Evolutionary conservation across 2,329 filamentous ascomycete species (phyloP), one percentile per base, ranked within the genome.

Genomic region (Penicillium sp.): DNA sequence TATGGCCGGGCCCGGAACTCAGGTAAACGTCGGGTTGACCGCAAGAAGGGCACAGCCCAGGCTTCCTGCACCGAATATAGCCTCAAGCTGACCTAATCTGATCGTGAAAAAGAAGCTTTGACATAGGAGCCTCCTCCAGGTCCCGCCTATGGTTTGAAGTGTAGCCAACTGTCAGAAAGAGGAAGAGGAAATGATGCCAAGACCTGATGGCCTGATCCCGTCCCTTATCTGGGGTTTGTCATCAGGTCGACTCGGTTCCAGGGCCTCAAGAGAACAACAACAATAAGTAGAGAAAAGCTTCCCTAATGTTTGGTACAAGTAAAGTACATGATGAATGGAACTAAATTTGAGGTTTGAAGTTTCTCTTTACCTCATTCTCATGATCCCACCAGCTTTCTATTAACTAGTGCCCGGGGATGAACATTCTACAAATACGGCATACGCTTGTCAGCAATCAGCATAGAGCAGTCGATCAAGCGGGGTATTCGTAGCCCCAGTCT

Each of bases 181-280:
- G 12, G 30, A 24, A 47, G 26, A 15, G 12, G 35, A 12, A 10
- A 40, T n/a, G n/a, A 35, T 26, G 51, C 51, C 51, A 54, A 54
- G 33, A 37, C 22, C 26, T 24, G 30, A 33, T 38, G 51, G 30
- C 15, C 51, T 54, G 51, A 54, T 51, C 30, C 35, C 35, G 40
- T 51, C 30, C 35, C 2, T 37, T 5, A 37, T 37, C 35, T 40
- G 22, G 30, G 51, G 51, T 54, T 54, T 54, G 51, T 54, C 51
- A 54, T 54, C 50, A 17, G 4, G 4, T 53, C 35, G 8, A 24
- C 30, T 19, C 1, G n/a, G 22, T 8, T 53, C 49, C 15, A 9
- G 17, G 10, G 5, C 24, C 13, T 26, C 4, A 28, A 28, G 22
- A 47, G 22, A n/a, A 47, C 24, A n/a, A 17, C 10, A n/a, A 47